phyloP scores from a whole-genome alignment of 805 yeast genomes.

The Cyberlindnera sargentensis region DNA sequence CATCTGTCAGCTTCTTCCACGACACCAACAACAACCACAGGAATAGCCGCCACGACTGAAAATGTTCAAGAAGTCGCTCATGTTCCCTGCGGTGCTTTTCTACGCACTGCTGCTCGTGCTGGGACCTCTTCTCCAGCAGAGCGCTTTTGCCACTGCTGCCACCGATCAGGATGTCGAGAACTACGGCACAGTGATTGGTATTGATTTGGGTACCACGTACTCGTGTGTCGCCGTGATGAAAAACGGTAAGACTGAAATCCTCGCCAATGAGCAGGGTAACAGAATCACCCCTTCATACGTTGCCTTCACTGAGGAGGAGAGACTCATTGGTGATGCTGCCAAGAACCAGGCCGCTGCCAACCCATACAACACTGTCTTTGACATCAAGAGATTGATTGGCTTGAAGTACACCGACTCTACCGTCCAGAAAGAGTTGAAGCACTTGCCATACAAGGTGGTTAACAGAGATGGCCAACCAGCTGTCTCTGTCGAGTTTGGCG shows the following conservation, averaged over 20 bases:
- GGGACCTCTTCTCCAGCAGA: slow-evolving; percentile 20
- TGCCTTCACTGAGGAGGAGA: slow-evolving; percentile 86
- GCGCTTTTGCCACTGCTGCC: slow-evolving; percentile 20
- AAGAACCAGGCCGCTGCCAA: slow-evolving; percentile 92
- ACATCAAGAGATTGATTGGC: slow-evolving; percentile 89
- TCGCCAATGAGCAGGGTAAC: slow-evolving; percentile 96
- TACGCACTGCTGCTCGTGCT: slow-evolving; percentile 22
- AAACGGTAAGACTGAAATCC: slow-evolving; percentile 82
- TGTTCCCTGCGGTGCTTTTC: slow-evolving; percentile 29
- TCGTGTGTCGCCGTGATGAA: slow-evolving; percentile 91
- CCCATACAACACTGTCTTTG: slow-evolving; percentile 81
- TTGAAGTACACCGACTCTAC: slow-evolving; percentile 68
- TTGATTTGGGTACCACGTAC: slow-evolving; percentile 96
- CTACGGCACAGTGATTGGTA: slow-evolving; percentile 76
- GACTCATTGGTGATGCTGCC: slow-evolving; percentile 94
- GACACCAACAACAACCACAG: not conserved
- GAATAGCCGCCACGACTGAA: not conserved
- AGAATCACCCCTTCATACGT: slow-evolving; percentile 95
- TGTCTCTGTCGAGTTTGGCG: slow-evolving; percentile 67
- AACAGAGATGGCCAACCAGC: slow-evolving; percentile 77
- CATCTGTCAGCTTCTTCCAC: not conserved
- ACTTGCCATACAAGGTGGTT: slow-evolving; percentile 67
- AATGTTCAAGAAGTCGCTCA: slow-evolving; percentile 22
- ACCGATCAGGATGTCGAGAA: slow-evolving; percentile 31
- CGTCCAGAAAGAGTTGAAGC: slow-evolving; percentile 77